Conservation (phyloP, 2,329 filamentous ascomycete species). For the Meredithiella fracta region DNA sequence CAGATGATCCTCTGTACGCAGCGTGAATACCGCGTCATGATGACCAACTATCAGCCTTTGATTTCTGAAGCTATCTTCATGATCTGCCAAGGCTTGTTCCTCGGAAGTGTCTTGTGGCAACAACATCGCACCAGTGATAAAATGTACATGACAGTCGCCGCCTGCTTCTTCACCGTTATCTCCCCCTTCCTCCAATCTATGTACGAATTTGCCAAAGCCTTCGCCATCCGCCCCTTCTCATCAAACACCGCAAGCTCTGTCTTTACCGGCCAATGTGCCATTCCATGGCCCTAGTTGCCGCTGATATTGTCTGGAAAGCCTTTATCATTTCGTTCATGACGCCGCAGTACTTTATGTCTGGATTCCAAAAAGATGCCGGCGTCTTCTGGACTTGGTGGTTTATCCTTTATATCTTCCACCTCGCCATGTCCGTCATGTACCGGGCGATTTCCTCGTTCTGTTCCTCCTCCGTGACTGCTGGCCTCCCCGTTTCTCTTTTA, state of each 20-base stretch:
- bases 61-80: constrained; percentile 1
- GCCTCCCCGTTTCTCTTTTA: neutral
- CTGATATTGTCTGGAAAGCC: neutral
- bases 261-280: neutral
- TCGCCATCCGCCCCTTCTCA: neutral
- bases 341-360: constrained; percentile 21
- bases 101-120: neutral
- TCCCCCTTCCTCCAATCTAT: neutral
- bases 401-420: constrained; percentile 30
- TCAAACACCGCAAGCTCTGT: neutral
- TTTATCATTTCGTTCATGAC: neutral
- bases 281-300: neutral
- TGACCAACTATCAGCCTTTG: neutral
- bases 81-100: neutral
- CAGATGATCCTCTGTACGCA: neutral
- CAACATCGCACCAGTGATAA: neutral
- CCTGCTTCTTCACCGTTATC: neutral
- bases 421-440: neutral
- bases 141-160: neutral
- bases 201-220: constrained; percentile 2
- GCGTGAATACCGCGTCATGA: neutral
- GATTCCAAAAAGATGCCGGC: constrained; percentile 18
- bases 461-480: neutral
- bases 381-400: constrained; percentile 48
- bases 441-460: neutral